These are phyloP conservation scores for Spizellomyces sp. DNA, from an alignment of 192 early-diverging fungal species.

Conservation along the genomic window DNA sequence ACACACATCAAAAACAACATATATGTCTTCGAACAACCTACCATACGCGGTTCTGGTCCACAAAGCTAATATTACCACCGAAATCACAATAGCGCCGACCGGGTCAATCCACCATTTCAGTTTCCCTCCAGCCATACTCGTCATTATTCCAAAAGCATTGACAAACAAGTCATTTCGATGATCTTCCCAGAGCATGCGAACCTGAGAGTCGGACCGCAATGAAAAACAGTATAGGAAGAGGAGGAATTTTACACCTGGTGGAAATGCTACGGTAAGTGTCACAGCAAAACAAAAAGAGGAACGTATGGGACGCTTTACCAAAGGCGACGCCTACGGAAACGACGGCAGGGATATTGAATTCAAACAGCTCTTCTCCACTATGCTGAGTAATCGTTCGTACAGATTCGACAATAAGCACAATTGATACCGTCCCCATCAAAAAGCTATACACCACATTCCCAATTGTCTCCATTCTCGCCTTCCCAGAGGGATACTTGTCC, in stretches of 20 bases:
- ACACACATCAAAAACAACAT: background rate
- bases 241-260: conserved; percentile 48
- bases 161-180: conserved; percentile 75
- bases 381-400: conserved; percentile 3
- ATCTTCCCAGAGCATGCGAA: conserved; percentile 71
- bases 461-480: conserved; percentile 68
- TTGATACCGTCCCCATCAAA: conserved; percentile 67
- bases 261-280: background rate
- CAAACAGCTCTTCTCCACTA: conserved; percentile 14
- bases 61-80: conserved; percentile 62
- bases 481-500: conserved; percentile 64
- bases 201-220: conserved; percentile 61
- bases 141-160: conserved; percentile 62
- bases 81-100: conserved; percentile 64
- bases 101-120: conserved; percentile 74
- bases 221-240: conserved; percentile 67
- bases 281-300: background rate
- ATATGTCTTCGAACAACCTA: conserved; percentile 21
- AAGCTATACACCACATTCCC: conserved; percentile 74
- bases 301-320: background rate
- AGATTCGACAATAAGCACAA: conserved; percentile 58
- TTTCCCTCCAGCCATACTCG: conserved; percentile 56
- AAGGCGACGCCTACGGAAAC: conserved; percentile 55
- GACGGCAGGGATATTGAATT: conserved; percentile 24
- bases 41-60: conserved; percentile 64